Evolutionary conservation across 2,329 filamentous ascomycete species (phyloP), one percentile per base, ranked within the genome.

Genomic region (Penicillium sp.): DNA sequence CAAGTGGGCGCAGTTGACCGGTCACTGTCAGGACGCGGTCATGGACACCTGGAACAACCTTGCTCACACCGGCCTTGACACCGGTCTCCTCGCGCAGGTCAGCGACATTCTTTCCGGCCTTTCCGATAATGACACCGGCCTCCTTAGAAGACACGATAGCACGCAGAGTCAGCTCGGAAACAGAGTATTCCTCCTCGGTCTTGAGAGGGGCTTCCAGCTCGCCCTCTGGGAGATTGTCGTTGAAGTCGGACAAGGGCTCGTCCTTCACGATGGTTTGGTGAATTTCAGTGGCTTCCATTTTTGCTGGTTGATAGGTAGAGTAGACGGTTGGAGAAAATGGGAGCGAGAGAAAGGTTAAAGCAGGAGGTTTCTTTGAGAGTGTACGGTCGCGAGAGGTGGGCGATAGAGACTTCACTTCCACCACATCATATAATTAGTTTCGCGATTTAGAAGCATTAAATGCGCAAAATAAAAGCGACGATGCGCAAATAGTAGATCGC

Each of bases 91-190:
- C 93, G 71, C 94, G 88, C 59, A 99, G 83, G 70, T 97, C 93
- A 45, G 94, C 94, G 51, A 99, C 94, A 70, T 99, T 97, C 83
- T 97, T 96, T 72, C 94, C 94, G 54, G 88, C 92, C 80, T 99
- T 99, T 76, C 94, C 94, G 75, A 99, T 99, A 76, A 99, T 97
- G 68, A 99, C 92, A 71, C 94, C 94, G 56, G 94, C 94, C 78
- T 99, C 94, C 80, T 97, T 97, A 74, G 94, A 97, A 32, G 94
- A 97, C 64, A 99, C 94, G 72, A 99, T 97, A 66, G 94, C 94
- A 73, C 94, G 90, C 60, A 99, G 85, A 58, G 94, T 99, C 68
- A 99, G 83, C 77, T 95, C 90, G 48, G 92, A 87, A 73, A 92
- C 86, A 48, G 91, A 92, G 72, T 99, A 99, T 76, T 99, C 94